Percentiles rank a stretch among this genome's conserved stretches.
These are phyloP conservation scores for Myxozyma vanderwaltii DNA, from an alignment of 805 yeast genomes.

Conservation along the genomic window DNA sequence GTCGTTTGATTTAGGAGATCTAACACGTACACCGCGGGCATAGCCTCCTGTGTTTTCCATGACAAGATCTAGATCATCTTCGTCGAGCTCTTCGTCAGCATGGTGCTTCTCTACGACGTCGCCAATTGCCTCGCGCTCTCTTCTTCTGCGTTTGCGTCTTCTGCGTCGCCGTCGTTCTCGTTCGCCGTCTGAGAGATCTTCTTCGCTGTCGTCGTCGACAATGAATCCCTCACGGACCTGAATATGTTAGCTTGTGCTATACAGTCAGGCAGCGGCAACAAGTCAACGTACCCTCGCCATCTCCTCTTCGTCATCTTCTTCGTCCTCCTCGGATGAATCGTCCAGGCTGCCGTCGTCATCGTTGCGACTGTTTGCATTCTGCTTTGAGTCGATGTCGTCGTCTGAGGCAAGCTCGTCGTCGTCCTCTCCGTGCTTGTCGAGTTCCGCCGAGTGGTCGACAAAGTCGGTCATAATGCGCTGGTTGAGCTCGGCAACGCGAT, in stretches of 20 bases:
- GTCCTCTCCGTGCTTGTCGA: conserved; percentile 31
- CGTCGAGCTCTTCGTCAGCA: conserved; percentile 73
- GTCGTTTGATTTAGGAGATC: background rate
- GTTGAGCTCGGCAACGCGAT: no score
- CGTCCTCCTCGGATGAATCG: conserved; percentile 89
- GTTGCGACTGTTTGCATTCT: conserved; percentile 42
- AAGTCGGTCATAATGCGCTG: conserved; percentile 20
- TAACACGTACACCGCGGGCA: conserved; percentile 12
- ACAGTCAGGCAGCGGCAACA: background rate
- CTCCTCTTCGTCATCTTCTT: conserved; percentile 91
- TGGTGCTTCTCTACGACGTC: conserved; percentile 22
- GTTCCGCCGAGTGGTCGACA: conserved; percentile 26
- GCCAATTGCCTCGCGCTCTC: conserved; percentile 36
- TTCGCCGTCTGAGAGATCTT: conserved; percentile 49
- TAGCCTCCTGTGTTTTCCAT: conserved; percentile 87
- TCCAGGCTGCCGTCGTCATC: conserved; percentile 54
- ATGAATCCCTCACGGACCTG: conserved; percentile 85
- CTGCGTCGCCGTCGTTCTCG: conserved; percentile 31
- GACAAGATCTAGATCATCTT: conserved; percentile 89
- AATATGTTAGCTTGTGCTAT: background rate
- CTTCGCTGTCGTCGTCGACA: conserved; percentile 87
- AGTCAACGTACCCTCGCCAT: conserved; percentile 53
- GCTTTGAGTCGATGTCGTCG: conserved; percentile 45
- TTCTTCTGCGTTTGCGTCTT: conserved; percentile 34
- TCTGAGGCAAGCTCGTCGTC: conserved; percentile 40